Conservation (phyloP, 805 yeast genomes). For the Candida rishiriensis region DNA sequence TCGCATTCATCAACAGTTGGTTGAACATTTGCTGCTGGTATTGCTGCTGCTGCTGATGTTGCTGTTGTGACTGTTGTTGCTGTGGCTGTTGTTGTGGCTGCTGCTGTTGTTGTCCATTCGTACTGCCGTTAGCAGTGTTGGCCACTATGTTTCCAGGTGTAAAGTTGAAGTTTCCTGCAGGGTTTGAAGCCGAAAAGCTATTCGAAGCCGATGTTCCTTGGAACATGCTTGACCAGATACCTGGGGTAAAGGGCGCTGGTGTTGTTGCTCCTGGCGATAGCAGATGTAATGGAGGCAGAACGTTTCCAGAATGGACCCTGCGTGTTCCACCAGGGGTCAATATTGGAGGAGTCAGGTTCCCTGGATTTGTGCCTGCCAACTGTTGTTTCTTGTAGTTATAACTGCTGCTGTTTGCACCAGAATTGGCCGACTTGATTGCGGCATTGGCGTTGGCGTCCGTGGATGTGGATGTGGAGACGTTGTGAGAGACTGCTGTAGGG, state of each 20-base stretch:
- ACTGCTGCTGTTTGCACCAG: too few relatives aligned
- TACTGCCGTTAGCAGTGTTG: conserved; percentile 5
- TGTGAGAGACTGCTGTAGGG: too few relatives aligned
- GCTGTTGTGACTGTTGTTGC: conserved; percentile 5
- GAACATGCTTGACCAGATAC: conserved; percentile 46
- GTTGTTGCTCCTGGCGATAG: conserved; percentile 41
- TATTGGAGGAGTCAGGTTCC: conserved; percentile 33
- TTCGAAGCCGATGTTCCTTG: conserved; percentile 33
- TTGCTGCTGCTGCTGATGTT: conserved; percentile 10
- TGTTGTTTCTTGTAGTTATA: too few relatives aligned
- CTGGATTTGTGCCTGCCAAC: conserved; percentile 6
- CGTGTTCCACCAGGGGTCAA: conserved; percentile 52
- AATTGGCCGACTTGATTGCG: too few relatives aligned
- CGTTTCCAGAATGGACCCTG: conserved; percentile 25
- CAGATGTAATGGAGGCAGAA: conserved; percentile 44
- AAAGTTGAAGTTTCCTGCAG: conserved; percentile 2
- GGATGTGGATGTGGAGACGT: too few relatives aligned
- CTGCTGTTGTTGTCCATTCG: conserved; percentile 6
- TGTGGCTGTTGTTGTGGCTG: conserved; percentile 4
- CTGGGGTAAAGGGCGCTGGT: conserved; percentile 49
- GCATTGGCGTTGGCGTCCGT: too few relatives aligned
- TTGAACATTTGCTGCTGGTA: conserved; percentile 18
- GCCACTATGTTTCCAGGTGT: conserved; percentile 1
- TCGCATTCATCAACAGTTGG: conserved; percentile 24
- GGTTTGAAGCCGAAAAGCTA: conserved; percentile 10